Base-by-base conservation (phyloP, 2,329 filamentous ascomycete genomes). In the Beauveria caledonica region DNA sequence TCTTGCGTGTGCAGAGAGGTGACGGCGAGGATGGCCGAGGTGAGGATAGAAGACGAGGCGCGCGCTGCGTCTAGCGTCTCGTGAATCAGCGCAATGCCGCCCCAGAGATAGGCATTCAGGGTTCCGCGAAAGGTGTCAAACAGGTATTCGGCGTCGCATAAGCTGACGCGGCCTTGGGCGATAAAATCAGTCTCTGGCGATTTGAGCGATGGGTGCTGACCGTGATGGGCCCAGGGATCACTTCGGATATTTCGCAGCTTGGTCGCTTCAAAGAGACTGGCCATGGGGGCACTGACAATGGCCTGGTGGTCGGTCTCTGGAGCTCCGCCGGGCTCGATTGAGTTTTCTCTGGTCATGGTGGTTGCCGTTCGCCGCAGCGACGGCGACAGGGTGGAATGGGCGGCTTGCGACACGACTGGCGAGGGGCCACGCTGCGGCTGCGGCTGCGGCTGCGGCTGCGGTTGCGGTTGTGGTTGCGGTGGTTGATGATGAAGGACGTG, bases 271-370 rank as follows among this genome's bases (percentile, higher is more conserved):
- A 66, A 72, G 15, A 72, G 66, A 42, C 70, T 72, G 2, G 66
- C 69, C 70, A 72, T 72, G 0, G 70, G 70, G 9, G 69, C 68
- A 25, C 64, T 66, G 17, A 70, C 67, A 10, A 71, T 68, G n/a
- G 64, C 68, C 46, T 70, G 66, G n/a, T 68, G 64, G 5, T 67
- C 64, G 29, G 25, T 51, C 3, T 68, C 68, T 1, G 65, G 63
- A 1, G 64, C 40, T n/a, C n/a, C n/a, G 17, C 59, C 61, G 0
- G 64, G 62, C 33, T 72, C 69, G 0, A 66, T 66, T 0, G 70
- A 72, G 55, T 71, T 71, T 53, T 72, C 69, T 10, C 70, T 62
- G 21, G 70, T 72, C 70, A 72, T 71, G 39, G 68, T 69, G 11
- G 68, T 71, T 2, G 67, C 50, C 4, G 50, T 56, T 9, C 60